phyloP scores from a whole-genome alignment of 805 yeast species.

The Pichia exigua region DNA sequence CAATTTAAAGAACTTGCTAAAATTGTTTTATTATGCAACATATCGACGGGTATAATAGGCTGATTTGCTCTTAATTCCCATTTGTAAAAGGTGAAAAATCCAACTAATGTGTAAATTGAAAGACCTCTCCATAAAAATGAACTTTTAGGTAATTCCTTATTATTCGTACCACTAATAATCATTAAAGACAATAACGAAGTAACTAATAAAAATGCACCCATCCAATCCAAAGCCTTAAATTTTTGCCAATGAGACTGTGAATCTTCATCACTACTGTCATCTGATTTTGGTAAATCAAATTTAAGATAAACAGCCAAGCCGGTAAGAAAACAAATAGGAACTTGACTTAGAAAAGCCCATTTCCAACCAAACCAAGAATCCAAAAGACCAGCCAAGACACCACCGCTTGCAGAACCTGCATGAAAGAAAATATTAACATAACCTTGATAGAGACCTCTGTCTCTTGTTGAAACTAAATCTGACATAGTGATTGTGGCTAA shows the following conservation, averaged over 20 bases:
- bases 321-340: slow-evolving; percentile 41
- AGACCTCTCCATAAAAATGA: slow-evolving; percentile 34
- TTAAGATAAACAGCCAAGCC: slow-evolving; percentile 31
- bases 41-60: slow-evolving; percentile 60
- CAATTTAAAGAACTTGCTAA: slow-evolving; percentile 58
- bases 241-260: slow-evolving; percentile 28
- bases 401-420: slow-evolving; percentile 69
- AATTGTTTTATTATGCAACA: slow-evolving; percentile 52
- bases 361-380: slow-evolving; percentile 59
- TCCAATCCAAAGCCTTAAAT: slow-evolving; percentile 35
- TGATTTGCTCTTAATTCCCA: slow-evolving; percentile 28
- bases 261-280: background rate
- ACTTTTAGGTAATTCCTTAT: slow-evolving; percentile 42
- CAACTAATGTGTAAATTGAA: slow-evolving; percentile 6
- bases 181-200: slow-evolving; percentile 48
- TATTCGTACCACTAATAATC: slow-evolving; percentile 60
- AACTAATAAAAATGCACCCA: slow-evolving; percentile 55
- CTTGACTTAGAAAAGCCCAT: slow-evolving; percentile 45
- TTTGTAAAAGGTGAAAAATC: slow-evolving; percentile 13
- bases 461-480: slow-evolving; percentile 68
- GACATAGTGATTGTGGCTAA: slow-evolving; percentile 68
- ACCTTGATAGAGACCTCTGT: slow-evolving; percentile 80
- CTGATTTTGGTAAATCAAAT: slow-evolving; percentile 32
- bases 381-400: slow-evolving; percentile 52
- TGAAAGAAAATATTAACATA: slow-evolving; percentile 70